Base-by-base conservation (phyloP, 1,284 basidiomycete species). In the Flammula alnicola region DNA sequence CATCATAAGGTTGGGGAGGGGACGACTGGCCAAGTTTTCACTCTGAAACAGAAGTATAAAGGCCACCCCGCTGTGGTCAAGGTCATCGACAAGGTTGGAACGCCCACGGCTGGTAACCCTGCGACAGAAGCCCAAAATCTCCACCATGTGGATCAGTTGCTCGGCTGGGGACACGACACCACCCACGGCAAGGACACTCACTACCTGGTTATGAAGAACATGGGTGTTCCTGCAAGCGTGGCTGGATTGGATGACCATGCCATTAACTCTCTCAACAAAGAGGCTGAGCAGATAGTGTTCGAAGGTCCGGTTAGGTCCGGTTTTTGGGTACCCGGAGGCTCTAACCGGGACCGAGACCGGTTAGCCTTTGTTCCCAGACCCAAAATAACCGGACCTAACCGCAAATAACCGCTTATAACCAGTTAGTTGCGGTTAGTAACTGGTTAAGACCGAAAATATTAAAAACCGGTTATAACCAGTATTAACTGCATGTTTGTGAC, bases 151-250 rank as follows among this genome's bases (percentile, higher is more conserved):
- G 16, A 22, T 29, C 44, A 46, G 25, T 25, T 46, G 6, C 44
- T 46, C 6, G 44, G 44, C 35, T 25, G 27, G 16, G 44, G 44
- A n/a, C 44, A 37, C 33, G 33, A 46, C 19, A 17, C 44, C n/a
- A 16, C n/a, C 14, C 35, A 37, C 32, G n/a, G 20, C 8, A 20
- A 20, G 9, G 44, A 46, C 25, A 27, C 44, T n/a, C 44, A 46
- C 32, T 46, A 46, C 44, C 32, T 46, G 5, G 44, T 46, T 12
- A 36, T 37, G 44, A 46, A 46, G 32, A 12, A 46, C 25, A 46
- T 46, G 44, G 44, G 44, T 46, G 25, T 37, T 8, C 9, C 23
- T 27, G 44, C 44, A 26, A 14, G 26, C 11, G 10, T 37, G 10
- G 17, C 32, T 8, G 44, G 44, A 17, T 17, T 37, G 20, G 10